Conservation (phyloP, 83 land plant genomes). For the Picea mariana region DNA sequence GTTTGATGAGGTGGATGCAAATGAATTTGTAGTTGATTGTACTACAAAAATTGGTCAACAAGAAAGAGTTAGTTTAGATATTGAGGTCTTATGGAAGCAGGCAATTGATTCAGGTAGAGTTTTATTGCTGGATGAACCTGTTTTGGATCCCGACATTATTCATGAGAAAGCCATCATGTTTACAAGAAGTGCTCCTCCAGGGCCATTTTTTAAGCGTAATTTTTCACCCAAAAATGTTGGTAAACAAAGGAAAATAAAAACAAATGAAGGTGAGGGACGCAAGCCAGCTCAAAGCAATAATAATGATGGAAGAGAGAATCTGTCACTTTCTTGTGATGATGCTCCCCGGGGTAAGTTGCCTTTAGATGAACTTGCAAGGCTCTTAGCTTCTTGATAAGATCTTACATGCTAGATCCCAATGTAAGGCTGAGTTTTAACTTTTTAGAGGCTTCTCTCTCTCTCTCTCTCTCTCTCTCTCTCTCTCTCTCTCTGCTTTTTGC, state of each 20-base stretch:
- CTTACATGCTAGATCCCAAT: background rate
- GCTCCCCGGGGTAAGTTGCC: slow-evolving; percentile 50
- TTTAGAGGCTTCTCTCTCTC: background rate
- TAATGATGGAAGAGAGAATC: slow-evolving; percentile 1
- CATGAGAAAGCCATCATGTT: slow-evolving; percentile 41
- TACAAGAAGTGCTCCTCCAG: slow-evolving; percentile 51
- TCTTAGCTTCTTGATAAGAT: slow-evolving; percentile 34
- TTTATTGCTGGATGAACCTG: slow-evolving; percentile 31
- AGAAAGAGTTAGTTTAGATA: slow-evolving; percentile 6
- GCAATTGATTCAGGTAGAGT: slow-evolving; percentile 53
- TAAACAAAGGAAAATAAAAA: slow-evolving; percentile 13
- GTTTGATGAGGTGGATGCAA: background rate
- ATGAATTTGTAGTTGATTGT: background rate
- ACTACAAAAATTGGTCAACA: background rate
- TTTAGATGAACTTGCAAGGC: slow-evolving; percentile 72
- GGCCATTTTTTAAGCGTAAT: slow-evolving; percentile 45
- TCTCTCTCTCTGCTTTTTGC: no score
- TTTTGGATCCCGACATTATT: slow-evolving; percentile 44
- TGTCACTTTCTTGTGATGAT: background rate
- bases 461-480: no score
- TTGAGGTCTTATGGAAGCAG: slow-evolving; percentile 38
- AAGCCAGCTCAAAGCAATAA: slow-evolving; percentile 18
- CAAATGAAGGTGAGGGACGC: slow-evolving; percentile 5
- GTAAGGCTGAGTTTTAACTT: background rate
- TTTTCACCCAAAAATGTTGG: background rate